Evolutionary conservation across 192 early-diverging fungal genomes (phyloP).

Genomic region (Backusella circina): DNA sequence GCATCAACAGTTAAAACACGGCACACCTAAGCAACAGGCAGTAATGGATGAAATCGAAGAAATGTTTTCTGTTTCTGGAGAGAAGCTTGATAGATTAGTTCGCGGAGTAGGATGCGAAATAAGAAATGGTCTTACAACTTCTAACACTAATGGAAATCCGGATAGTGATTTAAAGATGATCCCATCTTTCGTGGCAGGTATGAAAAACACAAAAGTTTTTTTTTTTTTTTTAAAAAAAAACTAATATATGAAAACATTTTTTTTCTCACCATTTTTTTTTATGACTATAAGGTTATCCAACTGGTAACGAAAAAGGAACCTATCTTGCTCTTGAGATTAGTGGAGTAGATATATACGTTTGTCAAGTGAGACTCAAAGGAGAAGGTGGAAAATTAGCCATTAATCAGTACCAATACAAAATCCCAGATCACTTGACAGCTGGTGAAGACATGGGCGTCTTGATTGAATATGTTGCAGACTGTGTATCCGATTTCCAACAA

Average conservation of each 20-base stretch:
- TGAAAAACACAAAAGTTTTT: neutral
- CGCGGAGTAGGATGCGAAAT: constrained; percentile 49
- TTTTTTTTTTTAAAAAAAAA: neutral
- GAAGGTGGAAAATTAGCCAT: constrained; percentile 65
- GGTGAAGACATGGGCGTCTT: constrained; percentile 46
- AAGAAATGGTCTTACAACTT: constrained; percentile 40
- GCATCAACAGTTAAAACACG: neutral
- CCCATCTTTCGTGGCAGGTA: constrained; percentile 79
- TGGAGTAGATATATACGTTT: constrained; percentile 89
- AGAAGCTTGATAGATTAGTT: constrained; percentile 29
- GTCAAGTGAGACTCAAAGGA: constrained; percentile 79
- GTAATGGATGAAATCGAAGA: neutral
- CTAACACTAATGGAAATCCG: constrained; percentile 21
- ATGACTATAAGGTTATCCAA: constrained; percentile 67
- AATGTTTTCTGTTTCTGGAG: constrained; percentile 6
- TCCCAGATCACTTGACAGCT: constrained; percentile 61
- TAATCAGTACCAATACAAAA: constrained; percentile 76
- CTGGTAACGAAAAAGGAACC: constrained; percentile 82
- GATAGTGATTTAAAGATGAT: constrained; percentile 66
- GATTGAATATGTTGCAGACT: constrained; percentile 79
- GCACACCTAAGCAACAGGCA: neutral
- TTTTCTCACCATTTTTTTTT: neutral
- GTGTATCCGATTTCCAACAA: constrained; percentile 35
- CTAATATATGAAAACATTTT: neutral
- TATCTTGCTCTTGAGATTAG: constrained; percentile 91